Evolutionary conservation across 2,329 filamentous ascomycete species (phyloP).

Genomic region (Colletotrichum lupini): DNA sequence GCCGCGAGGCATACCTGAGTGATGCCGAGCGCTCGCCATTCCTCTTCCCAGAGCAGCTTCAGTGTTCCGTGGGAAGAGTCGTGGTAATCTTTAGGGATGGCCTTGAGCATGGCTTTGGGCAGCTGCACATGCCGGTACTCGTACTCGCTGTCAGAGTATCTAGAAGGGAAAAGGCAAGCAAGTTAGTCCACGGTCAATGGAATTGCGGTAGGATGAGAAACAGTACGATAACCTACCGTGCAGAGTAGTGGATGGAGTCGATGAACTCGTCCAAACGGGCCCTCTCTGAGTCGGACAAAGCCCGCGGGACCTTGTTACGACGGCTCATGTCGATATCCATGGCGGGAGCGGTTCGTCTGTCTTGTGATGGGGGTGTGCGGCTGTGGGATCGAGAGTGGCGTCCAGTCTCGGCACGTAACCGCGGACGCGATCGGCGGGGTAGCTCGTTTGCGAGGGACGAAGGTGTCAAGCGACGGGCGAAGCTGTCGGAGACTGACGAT

Average conservation of each 20-base stretch:
- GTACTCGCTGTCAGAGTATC: conserved; percentile 91
- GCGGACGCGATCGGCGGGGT: conserved; percentile 26
- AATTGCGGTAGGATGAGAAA: background rate
- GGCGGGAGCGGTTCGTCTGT: conserved; percentile 26
- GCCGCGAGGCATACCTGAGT: conserved; percentile 78
- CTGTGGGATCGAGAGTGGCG: conserved; percentile 27
- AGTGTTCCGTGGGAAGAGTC: conserved; percentile 89
- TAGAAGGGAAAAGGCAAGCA: conserved; percentile 49
- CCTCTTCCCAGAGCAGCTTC: conserved; percentile 97
- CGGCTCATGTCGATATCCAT: conserved; percentile 80
- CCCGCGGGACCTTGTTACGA: conserved; percentile 87
- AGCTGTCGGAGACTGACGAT: conserved; percentile 13
- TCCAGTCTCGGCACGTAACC: conserved; percentile 25
- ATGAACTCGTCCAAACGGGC: conserved; percentile 90
- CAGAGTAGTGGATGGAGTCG: conserved; percentile 95
- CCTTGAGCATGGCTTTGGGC: conserved; percentile 98
- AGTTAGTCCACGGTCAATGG: conserved; percentile 1
- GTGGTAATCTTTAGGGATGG: conserved; percentile 94
- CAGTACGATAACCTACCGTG: conserved; percentile 67
- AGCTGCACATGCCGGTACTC: conserved; percentile 99
- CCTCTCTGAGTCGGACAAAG: conserved; percentile 83
- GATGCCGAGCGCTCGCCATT: conserved; percentile 97
- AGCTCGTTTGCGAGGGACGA: background rate
- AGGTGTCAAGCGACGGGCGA: conserved; percentile 16
- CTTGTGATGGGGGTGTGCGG: conserved; percentile 7